Base-by-base conservation (phyloP, 139 green algal genomes). In the Coccomyxa sp. region DNA sequence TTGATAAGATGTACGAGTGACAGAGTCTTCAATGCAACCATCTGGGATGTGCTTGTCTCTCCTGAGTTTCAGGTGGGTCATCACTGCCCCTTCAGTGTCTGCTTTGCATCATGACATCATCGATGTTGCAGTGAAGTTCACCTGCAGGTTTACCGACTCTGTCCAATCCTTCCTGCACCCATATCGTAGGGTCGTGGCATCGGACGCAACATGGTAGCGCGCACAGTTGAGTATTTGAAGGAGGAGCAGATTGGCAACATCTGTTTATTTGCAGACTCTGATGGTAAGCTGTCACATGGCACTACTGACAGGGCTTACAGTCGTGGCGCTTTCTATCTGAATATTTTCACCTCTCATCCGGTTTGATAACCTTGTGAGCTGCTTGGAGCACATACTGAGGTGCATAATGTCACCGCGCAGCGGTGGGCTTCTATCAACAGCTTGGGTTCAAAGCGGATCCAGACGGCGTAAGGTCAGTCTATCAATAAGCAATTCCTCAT, bases 1-100 rank as follows among this genome's bases (percentile, higher is more conserved):
- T 76, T 97, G 40, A 94, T 93, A 8, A 87, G 96, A 7, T 94
- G 91, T 39, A 99, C 96, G 6, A 92, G 80, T 24, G 96, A 99
- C 85, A 92, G 97, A 75, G 94, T 89, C 0, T 99, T 99, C 90
- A 99, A 99, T 77, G 96, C 95, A 50, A 99, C 96, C 38, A 96
- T 99, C 38, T 99, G 96, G 95, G 96, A 99, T 82, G 93, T 99
- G 18, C 81, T 98, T 24, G 91, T 99, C 34, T 95, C 98, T 76
- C 95, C 96, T 6, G 90, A 94, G 55, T 98, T 92, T 74, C 95
- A 98, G 85, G 90, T 29, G n/a, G 35, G 64, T 36, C n/a, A 36
- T 29, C 27, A 86, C 1, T 64, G 50, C n/a, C n/a, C 22, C 22
- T 55, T 4, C 31, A 36, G 34, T 54, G 50, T 10, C 6, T 34